Percentiles rank a stretch among this genome's conserved stretches.
Conservation (phyloP, 495 filamentous ascomycete genomes). For the Penicillium ucsense region DNA sequence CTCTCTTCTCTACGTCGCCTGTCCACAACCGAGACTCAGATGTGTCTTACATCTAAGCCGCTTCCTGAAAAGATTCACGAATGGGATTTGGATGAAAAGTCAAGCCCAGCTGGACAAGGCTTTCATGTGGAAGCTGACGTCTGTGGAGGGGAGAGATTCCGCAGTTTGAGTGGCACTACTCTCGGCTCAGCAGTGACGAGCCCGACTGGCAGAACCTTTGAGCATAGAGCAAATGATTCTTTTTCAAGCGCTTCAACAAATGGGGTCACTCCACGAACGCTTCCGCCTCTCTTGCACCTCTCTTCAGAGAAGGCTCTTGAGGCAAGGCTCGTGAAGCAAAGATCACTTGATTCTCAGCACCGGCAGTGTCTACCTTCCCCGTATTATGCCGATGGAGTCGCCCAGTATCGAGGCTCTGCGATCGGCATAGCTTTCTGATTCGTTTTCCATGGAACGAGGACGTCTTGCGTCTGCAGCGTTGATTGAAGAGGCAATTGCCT, state of each 20-base stretch:
- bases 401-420: conserved; percentile 15
- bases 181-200: conserved; percentile 22
- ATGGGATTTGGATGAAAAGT: conserved; percentile 22
- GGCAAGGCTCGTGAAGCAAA: neutral
- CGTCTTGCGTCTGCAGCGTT: neutral
- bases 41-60: conserved; percentile 7
- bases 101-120: conserved; percentile 6
- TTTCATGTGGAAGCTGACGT: conserved; percentile 12
- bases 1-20: conserved; percentile 13
- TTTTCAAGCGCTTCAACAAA: conserved; percentile 22
- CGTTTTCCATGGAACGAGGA: too few relatives aligned
- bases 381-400: conserved; percentile 8
- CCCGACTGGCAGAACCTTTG: conserved; percentile 6
- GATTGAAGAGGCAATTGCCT: neutral
- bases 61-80: conserved; percentile 24
- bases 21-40: conserved; percentile 14
- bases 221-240: conserved; percentile 16
- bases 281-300: conserved; percentile 7
- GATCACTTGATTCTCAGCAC: too few relatives aligned
- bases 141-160: conserved; percentile 25
- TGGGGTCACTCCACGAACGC: conserved; percentile 16
- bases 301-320: conserved; percentile 19
- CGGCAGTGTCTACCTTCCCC: conserved; percentile 10
- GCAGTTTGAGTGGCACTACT: conserved; percentile 34
- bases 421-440: conserved; percentile 31